These are phyloP conservation scores for Penicillium angulare DNA, from an alignment of 495 filamentous ascomycete species.

Conservation along the genomic window DNA sequence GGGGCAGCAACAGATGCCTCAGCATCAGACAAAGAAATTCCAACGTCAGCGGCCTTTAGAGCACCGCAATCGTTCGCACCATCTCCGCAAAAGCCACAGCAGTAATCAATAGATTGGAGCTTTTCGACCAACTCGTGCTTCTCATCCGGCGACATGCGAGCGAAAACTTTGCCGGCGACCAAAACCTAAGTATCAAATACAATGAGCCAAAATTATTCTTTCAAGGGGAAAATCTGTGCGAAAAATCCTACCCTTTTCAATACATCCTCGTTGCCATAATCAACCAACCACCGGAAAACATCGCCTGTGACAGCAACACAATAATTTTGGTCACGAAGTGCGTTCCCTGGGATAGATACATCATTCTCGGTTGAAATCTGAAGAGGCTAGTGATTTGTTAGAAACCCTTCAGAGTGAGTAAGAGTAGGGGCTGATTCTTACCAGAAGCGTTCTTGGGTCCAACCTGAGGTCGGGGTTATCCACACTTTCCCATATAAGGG, in stretches of 20 bases:
- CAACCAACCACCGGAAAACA: constrained; percentile 93
- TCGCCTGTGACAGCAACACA: constrained; percentile 88
- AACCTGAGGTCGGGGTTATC: constrained; percentile 75
- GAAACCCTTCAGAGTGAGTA: constrained; percentile 9
- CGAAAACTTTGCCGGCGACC: constrained; percentile 88
- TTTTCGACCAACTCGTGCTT: constrained; percentile 98
- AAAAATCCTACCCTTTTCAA: constrained; percentile 57
- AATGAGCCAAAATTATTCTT: background rate
- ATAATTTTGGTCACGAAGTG: constrained; percentile 74
- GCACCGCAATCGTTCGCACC: constrained; percentile 98
- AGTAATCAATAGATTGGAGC: constrained; percentile 94
- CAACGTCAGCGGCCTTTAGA: constrained; percentile 95
- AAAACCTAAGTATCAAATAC: constrained; percentile 61
- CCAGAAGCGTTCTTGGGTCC: constrained; percentile 72
- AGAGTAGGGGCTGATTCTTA: constrained; percentile 26
- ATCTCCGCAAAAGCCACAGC: constrained; percentile 94
- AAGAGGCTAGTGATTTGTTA: constrained; percentile 57
- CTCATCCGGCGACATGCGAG: constrained; percentile 98
- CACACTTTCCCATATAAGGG: constrained; percentile 85
- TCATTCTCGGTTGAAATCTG: constrained; percentile 67
- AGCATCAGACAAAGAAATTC: constrained; percentile 96
- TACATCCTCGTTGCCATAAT: constrained; percentile 77
- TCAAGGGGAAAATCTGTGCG: background rate
- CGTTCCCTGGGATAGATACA: constrained; percentile 80
- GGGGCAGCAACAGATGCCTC: constrained; percentile 97